Evolutionary conservation across 2,329 filamentous ascomycete species (phyloP).

Genomic region (Apiospora arundinis): DNA sequence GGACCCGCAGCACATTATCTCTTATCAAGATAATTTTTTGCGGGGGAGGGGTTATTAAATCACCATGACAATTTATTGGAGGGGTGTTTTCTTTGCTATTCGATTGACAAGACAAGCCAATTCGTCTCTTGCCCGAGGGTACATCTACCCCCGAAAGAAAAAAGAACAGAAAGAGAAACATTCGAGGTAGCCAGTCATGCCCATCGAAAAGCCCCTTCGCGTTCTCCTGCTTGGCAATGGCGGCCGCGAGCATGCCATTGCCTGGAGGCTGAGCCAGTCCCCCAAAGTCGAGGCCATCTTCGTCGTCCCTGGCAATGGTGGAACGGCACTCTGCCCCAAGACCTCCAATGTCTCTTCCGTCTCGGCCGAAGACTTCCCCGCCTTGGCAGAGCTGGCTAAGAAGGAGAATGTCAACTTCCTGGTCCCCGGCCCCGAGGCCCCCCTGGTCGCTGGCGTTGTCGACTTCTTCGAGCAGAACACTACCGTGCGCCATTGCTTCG

Average conservation of each 20-base stretch:
- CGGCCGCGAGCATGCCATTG: conserved; percentile 91
- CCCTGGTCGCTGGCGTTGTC: conserved; percentile 90
- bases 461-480: conserved; percentile 70
- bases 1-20: conserved; percentile 8
- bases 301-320: conserved; percentile 82
- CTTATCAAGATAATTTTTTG: conserved; percentile 22
- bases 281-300: conserved; percentile 77
- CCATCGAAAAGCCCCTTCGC: conserved; percentile 53
- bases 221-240: conserved; percentile 92
- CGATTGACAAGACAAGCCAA: conserved; percentile 11
- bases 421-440: conserved; percentile 89
- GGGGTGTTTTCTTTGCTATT: neutral
- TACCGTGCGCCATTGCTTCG: conserved; percentile 81
- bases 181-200: conserved; percentile 30
- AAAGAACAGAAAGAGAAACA: neutral
- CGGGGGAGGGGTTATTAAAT: conserved; percentile 27
- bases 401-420: conserved; percentile 79
- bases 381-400: conserved; percentile 76
- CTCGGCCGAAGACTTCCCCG: conserved; percentile 77
- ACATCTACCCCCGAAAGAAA: neutral
- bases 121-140: neutral
- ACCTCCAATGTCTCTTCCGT: conserved; percentile 74
- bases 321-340: conserved; percentile 75
- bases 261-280: conserved; percentile 92
- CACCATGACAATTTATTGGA: conserved; percentile 5